Evolutionary conservation across 306 rosid genomes (phyloP), one percentile per base, ranked within the genome.

Genomic region (Myrica gale): DNA sequence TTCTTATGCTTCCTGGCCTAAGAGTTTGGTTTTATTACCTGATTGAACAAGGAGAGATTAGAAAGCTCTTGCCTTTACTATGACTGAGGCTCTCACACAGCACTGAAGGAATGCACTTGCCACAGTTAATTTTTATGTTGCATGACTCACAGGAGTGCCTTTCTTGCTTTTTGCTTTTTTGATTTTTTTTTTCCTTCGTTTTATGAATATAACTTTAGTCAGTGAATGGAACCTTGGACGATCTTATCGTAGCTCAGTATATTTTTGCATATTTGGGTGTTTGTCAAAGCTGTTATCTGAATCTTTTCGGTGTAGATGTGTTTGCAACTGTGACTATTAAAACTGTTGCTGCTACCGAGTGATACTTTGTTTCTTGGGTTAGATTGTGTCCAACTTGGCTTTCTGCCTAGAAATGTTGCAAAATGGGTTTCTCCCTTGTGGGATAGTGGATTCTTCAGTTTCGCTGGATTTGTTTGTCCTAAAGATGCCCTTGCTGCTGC

Each of bases 401-500:
- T 91, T 79, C 83, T 91, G 56, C 91, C 97, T 19, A 91, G 90
- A 81, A 79, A 80, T 77, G 79, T 88, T 32, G 94, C 94, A 73
- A 85, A 91, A 73, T 91, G 94, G 94, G 88, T 91, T 74, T 89
- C 97, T 78, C 92, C 97, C 63, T 85, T 91, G 50, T 91, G 92
- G 94, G 97, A 91, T 88, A 71, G 87, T 54, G 92, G 97, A 76
- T 80, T 89, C 82, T 85, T 91, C 81, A 78, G 65, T 62, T 91
- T 91, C 84, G 85, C 84, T 66, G 94, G 90, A 63, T 86, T 77
- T 79, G 78, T 91, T 73, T 86, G 88, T 85, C 92, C 90, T 65
- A 82, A 76, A 85, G 88, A 87, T 78, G 94, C 90, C 44, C 89
- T 91, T 82, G 80, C 88, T 62, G 91, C 85, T 80, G 94, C 92